These are phyloP conservation scores for Tolypocladium pustulatum DNA, from an alignment of 2,329 filamentous ascomycete species.

Conservation along the genomic window DNA sequence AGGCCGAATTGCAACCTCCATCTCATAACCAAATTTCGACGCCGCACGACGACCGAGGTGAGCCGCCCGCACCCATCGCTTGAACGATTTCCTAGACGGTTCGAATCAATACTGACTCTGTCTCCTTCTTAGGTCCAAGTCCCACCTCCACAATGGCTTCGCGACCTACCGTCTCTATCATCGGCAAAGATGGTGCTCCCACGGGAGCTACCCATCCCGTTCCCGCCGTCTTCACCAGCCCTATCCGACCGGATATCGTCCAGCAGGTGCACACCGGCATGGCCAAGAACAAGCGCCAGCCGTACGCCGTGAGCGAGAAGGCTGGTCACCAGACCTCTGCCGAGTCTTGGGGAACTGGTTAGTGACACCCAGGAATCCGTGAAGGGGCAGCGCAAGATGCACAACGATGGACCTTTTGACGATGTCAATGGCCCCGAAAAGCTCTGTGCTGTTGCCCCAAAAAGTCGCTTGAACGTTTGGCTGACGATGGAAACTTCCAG, in stretches of 20 bases:
- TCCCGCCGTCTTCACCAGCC: slow-evolving; percentile 91
- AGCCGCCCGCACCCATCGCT: slow-evolving; percentile 4
- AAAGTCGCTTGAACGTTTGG: not conserved
- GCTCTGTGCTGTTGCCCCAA: not conserved
- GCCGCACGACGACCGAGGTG: slow-evolving; percentile 31
- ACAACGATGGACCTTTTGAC: not conserved
- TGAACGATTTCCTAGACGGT: not conserved
- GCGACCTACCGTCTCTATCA: slow-evolving; percentile 94
- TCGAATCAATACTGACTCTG: not conserved
- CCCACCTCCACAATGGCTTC: slow-evolving; percentile 66
- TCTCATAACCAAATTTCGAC: slow-evolving; percentile 26
- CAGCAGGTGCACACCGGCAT: slow-evolving; percentile 98
- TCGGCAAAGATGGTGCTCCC: slow-evolving; percentile 90
- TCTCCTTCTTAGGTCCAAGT: slow-evolving; percentile 21
- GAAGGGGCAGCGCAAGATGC: not conserved
- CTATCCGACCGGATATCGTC: slow-evolving; percentile 98
- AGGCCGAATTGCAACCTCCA: slow-evolving; percentile 17
- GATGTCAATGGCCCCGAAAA: not conserved
- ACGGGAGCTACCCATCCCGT: slow-evolving; percentile 83
- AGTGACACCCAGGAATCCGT: slow-evolving; percentile 29
- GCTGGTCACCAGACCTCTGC: slow-evolving; percentile 99
- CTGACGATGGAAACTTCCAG: slow-evolving; percentile 32
- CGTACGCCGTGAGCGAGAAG: slow-evolving; percentile 99
- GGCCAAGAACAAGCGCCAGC: slow-evolving; percentile 99
- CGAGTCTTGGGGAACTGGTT: slow-evolving; percentile 99